Base-by-base conservation (phyloP, 805 yeast genomes). In the Saccharomyces kudriavzevii region DNA sequence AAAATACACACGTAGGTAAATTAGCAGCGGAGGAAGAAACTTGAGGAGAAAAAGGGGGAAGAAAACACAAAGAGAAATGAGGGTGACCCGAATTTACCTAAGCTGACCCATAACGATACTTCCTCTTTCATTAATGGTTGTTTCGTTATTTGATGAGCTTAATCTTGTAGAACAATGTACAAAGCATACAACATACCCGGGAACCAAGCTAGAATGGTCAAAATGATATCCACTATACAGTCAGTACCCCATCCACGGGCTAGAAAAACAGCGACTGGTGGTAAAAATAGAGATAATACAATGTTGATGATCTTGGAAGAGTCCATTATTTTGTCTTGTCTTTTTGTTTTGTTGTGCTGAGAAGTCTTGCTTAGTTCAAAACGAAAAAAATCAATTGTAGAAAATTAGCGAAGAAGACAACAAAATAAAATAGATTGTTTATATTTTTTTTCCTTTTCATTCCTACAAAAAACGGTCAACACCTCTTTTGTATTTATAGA, bases 171-270 rank as follows among this genome's bases (percentile, higher is more conserved):
- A 46, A 81, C 88, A 65, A 84, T 72, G 72, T 82, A 86, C 60
- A 84, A 69, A 52, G 92, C 92, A 67, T 85, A 89, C 60, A 86
- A 71, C 71, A 85, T 85, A 73, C 84, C 91, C 64, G 94, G 94
- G 84, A 86, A 84, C 68, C 79, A 83, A 58, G 70, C 70, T 56
- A 60, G 55, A 49, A 62, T 62, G 27, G 72, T 66, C 62, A 83
- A 77, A 56, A 84, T 68, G 60, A 83, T 65, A 76, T 84, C 85
- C 66, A 86, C 77, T 69, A 85, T 72, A 64, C 85, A 80, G 51
- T 78, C 86, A 50, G 77, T 73, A 59, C 87, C 81, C 60, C 81
- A 76, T 57, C 92, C 94, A 61, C 77, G 78, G 58, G 77, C 79
- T 77, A 85, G 70, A 70, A 81, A 85, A 58, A 86, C 94, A 35